Evolutionary conservation across 176 grass and related monocot species (phyloP), one percentile per base, ranked within the genome.

Genomic region (Hordeum vulgare): DNA sequence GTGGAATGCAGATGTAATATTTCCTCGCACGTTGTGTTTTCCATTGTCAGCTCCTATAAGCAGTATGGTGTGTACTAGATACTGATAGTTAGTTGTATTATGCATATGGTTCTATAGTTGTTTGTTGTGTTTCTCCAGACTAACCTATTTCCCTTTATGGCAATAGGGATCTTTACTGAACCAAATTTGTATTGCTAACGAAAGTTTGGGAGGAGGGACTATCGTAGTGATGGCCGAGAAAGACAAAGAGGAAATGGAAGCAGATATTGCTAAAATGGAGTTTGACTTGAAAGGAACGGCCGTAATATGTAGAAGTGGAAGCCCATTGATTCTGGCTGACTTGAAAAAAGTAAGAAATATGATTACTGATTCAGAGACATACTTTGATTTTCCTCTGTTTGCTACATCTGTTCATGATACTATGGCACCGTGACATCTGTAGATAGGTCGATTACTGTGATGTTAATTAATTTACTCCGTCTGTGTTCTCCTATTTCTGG

Each of bases 161-260:
- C 7, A 87, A 69, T 41, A 94, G 92, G 92, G 92, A 13, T 94
- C 92, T 62, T 86, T 94, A 73, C 86, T 94, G 80, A 94, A 94
- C 64, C 92, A 94, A 91, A 90, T 94, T 42, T 86, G 86, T 57
- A 94, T 89, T 91, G 92, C 92, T 79, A 94, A 94, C 58, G 89
- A 94, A 81, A 94, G 92, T 84, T 87, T 94, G 84, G 83, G 92
- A 74, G 89, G 92, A 79, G 92, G 92, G 24, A 89, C 80, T 71
- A 90, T 94, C 9, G 92, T 94, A 24, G 89, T 94, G 71, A 94
- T 94, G 92, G 89, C 89, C 70, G 92, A 94, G 80, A 91, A 77
- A 77, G 86, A 94, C 80, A 94, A 94, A 80, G 92, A 94, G 84
- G 89, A 94, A 89, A 94, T 94, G 92, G 92, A 94, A 89, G 76